Base-by-base conservation (phyloP, 2,329 filamentous ascomycete species). In the Cadophora gregata region DNA sequence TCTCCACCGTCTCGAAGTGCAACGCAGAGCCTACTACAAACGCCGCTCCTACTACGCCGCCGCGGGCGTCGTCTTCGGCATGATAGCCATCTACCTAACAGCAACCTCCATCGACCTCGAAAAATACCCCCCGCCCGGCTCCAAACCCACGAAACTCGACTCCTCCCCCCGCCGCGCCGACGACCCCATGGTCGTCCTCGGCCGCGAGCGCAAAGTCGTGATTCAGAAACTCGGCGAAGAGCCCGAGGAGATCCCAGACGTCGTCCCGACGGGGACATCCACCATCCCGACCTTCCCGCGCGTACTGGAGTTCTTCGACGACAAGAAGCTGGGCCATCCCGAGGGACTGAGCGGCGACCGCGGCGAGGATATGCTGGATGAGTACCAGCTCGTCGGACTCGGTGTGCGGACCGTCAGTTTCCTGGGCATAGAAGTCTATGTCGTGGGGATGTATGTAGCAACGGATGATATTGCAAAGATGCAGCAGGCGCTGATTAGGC, bases 341-440 rank as follows among this genome's bases (percentile, higher is more conserved):
- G 62, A 67, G n/a, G 56, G 38, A 29, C n/a, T 21, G 2, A 68
- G 56, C n/a, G n/a, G n/a, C n/a, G 10, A 29, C 62, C 68, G 60
- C 14, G 51, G 56, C 21, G 51, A 36, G 19, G 68, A 72, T 64
- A 50, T 66, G 38, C 76, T 80, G 67, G 84, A 79, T 74, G 91
- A 97, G 74, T 97, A 97, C 78, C 94, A 93, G 25, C 85, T 98
- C 0, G 86, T 98, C 8, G 96, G 96, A 0, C 81, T 97, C 5
- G 96, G 96, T 21, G 90, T 96, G 70, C 88, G 96, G 64, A 93
- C 90, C 0, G 96, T 99, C 36, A 96, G 92, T 29, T 97, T 98
- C 78, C 81, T 98, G 53, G 83, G 87, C 58, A 93, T 99, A 53
- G 90, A 97, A 78, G 96, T 99, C 62, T 99, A 99, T 80, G 91